Evolutionary conservation across 192 early-diverging fungal genomes (phyloP), one percentile per base, ranked within the genome.

Genomic region (Irineochytrium annulatum): DNA sequence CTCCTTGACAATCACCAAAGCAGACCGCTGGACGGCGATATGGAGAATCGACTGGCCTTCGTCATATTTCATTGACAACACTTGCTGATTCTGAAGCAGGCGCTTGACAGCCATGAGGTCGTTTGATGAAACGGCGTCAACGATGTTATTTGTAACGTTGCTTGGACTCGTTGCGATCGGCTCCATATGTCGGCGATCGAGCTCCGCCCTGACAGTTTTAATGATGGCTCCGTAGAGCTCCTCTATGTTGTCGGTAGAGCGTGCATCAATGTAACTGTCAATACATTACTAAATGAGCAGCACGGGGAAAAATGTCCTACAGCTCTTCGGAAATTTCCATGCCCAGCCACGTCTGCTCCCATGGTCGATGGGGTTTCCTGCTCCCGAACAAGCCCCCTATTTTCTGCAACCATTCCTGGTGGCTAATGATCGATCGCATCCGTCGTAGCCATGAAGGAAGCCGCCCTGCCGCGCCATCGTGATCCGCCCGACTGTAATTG

Each of bases 321-420:
- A 51, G 24, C 0, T 16, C 13, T 4, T 19, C 22, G 1, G 17
- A 19, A 51, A 51, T 51, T 16, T 51, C 49, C 49, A 51, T 51
- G 16, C 49, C 49, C 24, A 51, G 3, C 49, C 49, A 51, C 20
- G 49, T 51, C 2, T 19, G 28, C 14, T 51, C 49, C 49, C 49
- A 51, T 1, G 49, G 24, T 3, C 22, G 49, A 27, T 19, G 22
- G 20, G 20, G 49, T 51, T 51, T 16, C 14, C 49, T 0, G 49
- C 24, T 51, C 49, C 28, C 1, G 20, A 43, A n/a, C 17, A n/a
- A 16, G 20, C 20, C 20, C 28, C 28, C 28, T 0, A 19, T 26
- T 19, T 27, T 26, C 22, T 22, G 1, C 14, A 51, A 51, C 20
- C 1, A 51, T 13, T 19, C 48, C 1, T 27, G 28, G 17, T 19